A percentile compares a stretch with the other conserved stretches of the same genome.
Evolutionary conservation across 768 basidiomycete species (phyloP).

Genomic region (Suillus americanus): DNA sequence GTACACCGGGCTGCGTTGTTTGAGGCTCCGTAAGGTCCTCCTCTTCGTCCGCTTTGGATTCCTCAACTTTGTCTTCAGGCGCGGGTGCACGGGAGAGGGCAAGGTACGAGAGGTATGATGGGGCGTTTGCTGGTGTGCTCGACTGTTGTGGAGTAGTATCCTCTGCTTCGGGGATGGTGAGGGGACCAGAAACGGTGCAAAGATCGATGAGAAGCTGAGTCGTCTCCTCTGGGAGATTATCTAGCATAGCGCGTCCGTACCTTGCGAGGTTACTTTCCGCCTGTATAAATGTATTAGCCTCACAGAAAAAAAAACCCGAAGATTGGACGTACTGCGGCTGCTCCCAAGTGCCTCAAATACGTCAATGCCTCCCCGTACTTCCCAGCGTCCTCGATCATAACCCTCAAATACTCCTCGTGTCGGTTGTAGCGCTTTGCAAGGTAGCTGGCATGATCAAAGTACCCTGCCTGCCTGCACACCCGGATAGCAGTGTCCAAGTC

Average conservation of each 20-base stretch:
- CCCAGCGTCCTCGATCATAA: constrained; percentile 90
- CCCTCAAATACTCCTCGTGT: constrained; percentile 91
- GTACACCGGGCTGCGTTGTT: constrained; percentile 25
- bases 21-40: constrained; percentile 18
- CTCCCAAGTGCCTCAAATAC: constrained; percentile 78
- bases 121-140: constrained; percentile 29
- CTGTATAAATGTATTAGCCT: constrained; percentile 35
- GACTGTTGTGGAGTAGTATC: constrained; percentile 29
- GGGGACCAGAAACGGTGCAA: constrained; percentile 66
- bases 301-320: not conserved
- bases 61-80: constrained; percentile 15
- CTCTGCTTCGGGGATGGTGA: constrained; percentile 43
- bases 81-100: constrained; percentile 62
- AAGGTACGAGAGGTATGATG: constrained; percentile 81
- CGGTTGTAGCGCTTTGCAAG: constrained; percentile 88
- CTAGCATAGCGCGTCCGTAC: constrained; percentile 86
- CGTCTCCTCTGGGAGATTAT: constrained; percentile 81
- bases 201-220: constrained; percentile 91
- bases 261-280: constrained; percentile 84
- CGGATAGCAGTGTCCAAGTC: constrained; percentile 96
- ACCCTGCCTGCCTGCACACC: constrained; percentile 95
- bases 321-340: constrained; percentile 63
- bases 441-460: constrained; percentile 93
- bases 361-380: constrained; percentile 70
- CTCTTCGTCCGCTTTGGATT: constrained; percentile 12